Base-by-base conservation (phyloP, 306 rosid genomes). In the Ormosia semicastrata region DNA sequence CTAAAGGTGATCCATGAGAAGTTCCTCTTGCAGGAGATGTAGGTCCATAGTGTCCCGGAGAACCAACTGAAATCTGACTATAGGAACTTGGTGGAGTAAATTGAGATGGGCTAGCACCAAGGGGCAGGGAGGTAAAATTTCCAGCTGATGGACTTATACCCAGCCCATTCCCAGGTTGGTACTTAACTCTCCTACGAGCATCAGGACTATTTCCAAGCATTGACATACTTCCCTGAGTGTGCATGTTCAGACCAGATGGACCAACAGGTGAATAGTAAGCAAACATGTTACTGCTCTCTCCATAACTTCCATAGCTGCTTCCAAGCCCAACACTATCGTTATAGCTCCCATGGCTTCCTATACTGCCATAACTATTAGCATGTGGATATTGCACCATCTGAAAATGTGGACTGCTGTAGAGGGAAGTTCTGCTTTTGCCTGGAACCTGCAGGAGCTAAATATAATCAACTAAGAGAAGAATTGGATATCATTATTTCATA, bases 261-360 rank as follows among this genome's bases (percentile, higher is more conserved):
- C 84, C 97, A 63, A 84, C 92, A 37, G 99, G 99, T 11, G 99
- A 96, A 91, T 88, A 93, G 84, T 93, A 96, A 75, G 94, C 90
- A 83, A 88, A 91, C 92, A 91, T 85, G 81, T 88, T 92, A 65
- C 86, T 86, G 73, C 88, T 86, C 81, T 96, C 99, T 69, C 99
- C 98, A 76, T 92, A 96, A 82, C 99, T 96, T 84, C 98, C 99
- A 54, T 89, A 93, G 89, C 99, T 96, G 88, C 97, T 96, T 77
- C 97, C 99, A 75, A 80, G 90, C 77, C 98, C 98, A 64, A 85
- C 78, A 69, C 88, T 83, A 13, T 93, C 99, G 84, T 85, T 95
- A 75, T 92, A 95, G 93, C 98, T 95, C 77, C 99, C 99, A 82
- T 92, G 91, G 83, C 99, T 96, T 89, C 99, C 99, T 43, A 93